A percentile compares a stretch with the other conserved stretches of the same genome.
Evolutionary conservation across 495 filamentous ascomycete species (phyloP).

Genomic region (Podospora pseudopauciseta): DNA sequence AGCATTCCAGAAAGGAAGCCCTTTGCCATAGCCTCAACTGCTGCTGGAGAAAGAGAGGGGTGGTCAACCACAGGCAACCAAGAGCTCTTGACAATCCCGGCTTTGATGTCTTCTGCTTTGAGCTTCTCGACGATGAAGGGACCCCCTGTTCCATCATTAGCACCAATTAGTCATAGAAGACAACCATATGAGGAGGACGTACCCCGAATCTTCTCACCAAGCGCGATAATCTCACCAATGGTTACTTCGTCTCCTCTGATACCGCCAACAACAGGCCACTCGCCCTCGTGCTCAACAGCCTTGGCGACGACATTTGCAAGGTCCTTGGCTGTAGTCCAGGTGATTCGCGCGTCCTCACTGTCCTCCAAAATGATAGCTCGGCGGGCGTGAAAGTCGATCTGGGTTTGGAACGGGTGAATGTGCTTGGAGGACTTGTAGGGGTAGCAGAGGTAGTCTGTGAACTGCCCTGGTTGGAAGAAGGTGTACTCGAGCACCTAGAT

Average conservation of each 20-base stretch:
- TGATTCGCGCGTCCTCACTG: constrained; percentile 39
- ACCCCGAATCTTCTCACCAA: neutral
- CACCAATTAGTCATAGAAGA: neutral
- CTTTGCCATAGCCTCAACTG: constrained; percentile 22
- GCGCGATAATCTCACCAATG: neutral
- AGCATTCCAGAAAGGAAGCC: constrained; percentile 34
- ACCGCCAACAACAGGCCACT: constrained; percentile 15
- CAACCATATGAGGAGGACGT: neutral
- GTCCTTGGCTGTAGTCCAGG: constrained; percentile 47
- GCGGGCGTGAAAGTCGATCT: constrained; percentile 45
- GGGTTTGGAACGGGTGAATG: constrained; percentile 35
- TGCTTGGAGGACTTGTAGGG: constrained; percentile 48
- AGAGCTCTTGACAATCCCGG: constrained; percentile 42
- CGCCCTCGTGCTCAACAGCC: constrained; percentile 13
- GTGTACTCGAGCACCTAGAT: constrained; percentile 54
- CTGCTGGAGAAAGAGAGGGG: constrained; percentile 38
- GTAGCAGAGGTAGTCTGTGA: constrained; percentile 49
- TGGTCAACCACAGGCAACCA: constrained; percentile 42
- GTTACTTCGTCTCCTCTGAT: constrained; percentile 12
- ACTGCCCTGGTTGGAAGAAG: constrained; percentile 53
- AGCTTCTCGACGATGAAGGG: neutral
- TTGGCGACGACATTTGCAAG: constrained; percentile 33
- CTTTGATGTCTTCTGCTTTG: constrained; percentile 18
- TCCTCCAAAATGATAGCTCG: constrained; percentile 47
- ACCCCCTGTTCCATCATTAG: neutral